These are phyloP conservation scores for Cystobasidium slooffiae DNA, from an alignment of 1,284 basidiomycete genomes.

Conservation along the genomic window DNA sequence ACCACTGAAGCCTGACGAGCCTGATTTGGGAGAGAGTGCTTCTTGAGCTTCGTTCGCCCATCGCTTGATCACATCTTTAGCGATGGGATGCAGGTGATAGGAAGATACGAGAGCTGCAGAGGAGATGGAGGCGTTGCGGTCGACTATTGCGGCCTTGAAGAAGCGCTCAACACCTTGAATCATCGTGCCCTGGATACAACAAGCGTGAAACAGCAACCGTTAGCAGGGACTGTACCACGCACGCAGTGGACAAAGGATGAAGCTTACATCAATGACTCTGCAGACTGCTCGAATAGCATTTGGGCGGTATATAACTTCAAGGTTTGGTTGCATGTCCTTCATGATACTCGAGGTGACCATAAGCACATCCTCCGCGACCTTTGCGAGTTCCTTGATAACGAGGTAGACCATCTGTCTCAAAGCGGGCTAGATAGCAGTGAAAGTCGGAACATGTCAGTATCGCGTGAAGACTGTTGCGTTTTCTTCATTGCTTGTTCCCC, in stretches of 20 bases:
- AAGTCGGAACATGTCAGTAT: neutral
- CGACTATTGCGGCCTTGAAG: slow-evolving; percentile 99
- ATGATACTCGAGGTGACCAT: slow-evolving; percentile 99
- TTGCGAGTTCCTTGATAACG: slow-evolving; percentile 96
- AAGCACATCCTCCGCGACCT: slow-evolving; percentile 97
- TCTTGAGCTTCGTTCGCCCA: slow-evolving; percentile 99
- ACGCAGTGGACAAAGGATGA: neutral
- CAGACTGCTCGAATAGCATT: slow-evolving; percentile 97
- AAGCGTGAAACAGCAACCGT: neutral
- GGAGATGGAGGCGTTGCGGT: slow-evolving; percentile 92
- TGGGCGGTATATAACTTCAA: slow-evolving; percentile 97
- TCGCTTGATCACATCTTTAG: slow-evolving; percentile 92
- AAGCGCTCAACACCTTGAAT: slow-evolving; percentile 98
- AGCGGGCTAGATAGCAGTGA: slow-evolving; percentile 68
- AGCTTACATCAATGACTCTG: slow-evolving; percentile 91
- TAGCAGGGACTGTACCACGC: neutral
- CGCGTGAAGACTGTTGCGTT: neutral
- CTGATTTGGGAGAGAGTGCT: slow-evolving; percentile 86
- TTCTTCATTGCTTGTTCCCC: neutral
- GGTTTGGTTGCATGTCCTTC: slow-evolving; percentile 99
- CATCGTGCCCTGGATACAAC: slow-evolving; percentile 76
- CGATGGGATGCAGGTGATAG: slow-evolving; percentile 91
- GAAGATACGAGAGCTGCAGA: slow-evolving; percentile 95
- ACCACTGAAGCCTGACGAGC: slow-evolving; percentile 68
- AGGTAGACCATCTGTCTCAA: slow-evolving; percentile 98